Base-by-base conservation (phyloP, 2,329 filamentous ascomycete genomes). In the Mollisiaceae sp. region DNA sequence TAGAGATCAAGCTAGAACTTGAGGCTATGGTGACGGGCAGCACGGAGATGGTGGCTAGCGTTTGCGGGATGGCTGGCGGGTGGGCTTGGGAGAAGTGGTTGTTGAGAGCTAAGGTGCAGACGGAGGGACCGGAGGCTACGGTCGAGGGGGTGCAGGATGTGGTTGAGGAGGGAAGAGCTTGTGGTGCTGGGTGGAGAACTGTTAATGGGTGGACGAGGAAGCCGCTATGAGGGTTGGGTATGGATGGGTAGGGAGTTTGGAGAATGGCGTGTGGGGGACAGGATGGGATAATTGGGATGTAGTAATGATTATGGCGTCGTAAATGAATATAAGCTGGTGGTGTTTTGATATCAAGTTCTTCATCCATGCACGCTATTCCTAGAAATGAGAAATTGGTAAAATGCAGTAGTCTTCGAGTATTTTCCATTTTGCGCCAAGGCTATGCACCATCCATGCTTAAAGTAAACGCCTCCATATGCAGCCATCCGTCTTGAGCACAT, bases 71-170 rank as follows among this genome's bases (percentile, higher is more conserved):
- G 47, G 87, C 94, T 0, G 95, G 93, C 4, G 89, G 91, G 32
- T 95, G 93, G 89, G 89, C 89, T 77, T 99, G 94, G 94, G 95
- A 99, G 84, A 91, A 92, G 77, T 99, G 95, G 95, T 86, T 98
- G 77, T 81, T 97, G 71, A 92, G 93, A 75, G 85, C 94, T 73
- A 91, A 95, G 80, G 86, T 90, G 80, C 94, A 97, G 82, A 95
- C 92, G 75, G 91, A 91, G 32, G 89, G 92, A 62, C 83, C 86
- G 78, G 86, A 86, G 8, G 85, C 85, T 75, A 85, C 83, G 72
- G 81, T 90, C 58, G 85, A 87, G 36, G 85, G 84, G 27, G 84
- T 90, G 8, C 82, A 87, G 36, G 82, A 82, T 45, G 81, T 90
- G 39, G 79, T 91, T 59, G 86, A 90, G 75, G 89, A 91, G 75